phyloP scores from a whole-genome alignment of 257 asterid genomes.

The Nicotiana obtusifolia region DNA sequence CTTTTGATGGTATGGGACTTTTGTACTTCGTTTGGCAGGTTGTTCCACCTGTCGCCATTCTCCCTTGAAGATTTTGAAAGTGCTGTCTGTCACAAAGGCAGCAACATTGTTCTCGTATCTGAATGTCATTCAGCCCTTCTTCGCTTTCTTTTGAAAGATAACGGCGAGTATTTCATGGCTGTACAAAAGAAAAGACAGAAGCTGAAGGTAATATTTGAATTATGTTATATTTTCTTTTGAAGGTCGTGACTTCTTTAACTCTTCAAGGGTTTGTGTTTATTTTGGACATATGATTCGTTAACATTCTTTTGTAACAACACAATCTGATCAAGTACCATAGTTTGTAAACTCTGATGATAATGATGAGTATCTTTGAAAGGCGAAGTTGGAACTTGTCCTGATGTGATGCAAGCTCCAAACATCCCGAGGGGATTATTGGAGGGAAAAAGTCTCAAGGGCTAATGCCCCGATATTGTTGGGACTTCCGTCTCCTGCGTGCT shows the following conservation, averaged over 20 bases:
- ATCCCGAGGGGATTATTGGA: background rate
- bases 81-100: slow-evolving; percentile 71
- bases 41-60: slow-evolving; percentile 68
- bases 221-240: background rate
- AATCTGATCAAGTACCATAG: background rate
- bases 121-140: slow-evolving; percentile 78
- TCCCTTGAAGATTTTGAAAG: slow-evolving; percentile 89
- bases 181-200: slow-evolving; percentile 55
- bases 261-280: background rate
- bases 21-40: slow-evolving; percentile 69
- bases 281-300: background rate
- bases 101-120: slow-evolving; percentile 60
- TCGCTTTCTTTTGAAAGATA: slow-evolving; percentile 65
- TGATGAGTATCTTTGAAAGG: background rate
- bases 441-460: background rate
- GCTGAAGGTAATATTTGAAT: slow-evolving; percentile 50
- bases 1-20: slow-evolving; percentile 95
- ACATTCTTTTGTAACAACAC: background rate
- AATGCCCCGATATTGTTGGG: background rate
- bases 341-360: background rate
- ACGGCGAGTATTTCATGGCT: slow-evolving; percentile 41
- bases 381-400: background rate
- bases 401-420: background rate
- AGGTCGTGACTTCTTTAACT: background rate
- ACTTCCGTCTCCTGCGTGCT: background rate